phyloP scores from a whole-genome alignment of 2,329 filamentous ascomycete species.

The Trichoderma koningiopsis region DNA sequence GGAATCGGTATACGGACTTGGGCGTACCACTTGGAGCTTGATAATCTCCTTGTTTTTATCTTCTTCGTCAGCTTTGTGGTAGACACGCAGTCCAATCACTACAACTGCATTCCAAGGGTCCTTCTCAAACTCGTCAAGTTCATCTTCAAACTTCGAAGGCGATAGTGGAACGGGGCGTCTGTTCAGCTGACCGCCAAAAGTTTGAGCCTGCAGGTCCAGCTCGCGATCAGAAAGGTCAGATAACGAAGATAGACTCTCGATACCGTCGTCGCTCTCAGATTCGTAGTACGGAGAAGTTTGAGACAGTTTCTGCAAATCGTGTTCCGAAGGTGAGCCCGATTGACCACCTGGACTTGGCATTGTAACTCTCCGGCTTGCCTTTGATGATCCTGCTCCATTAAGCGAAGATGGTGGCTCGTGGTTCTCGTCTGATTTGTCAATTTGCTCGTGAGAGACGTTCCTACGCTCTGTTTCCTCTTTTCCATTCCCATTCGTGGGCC shows the following conservation, averaged over 20 bases:
- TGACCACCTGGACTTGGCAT: neutral
- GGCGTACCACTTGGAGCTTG: conserved; percentile 44
- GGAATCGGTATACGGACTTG: conserved; percentile 38
- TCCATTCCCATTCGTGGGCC: conserved; percentile 10
- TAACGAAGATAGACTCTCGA: conserved; percentile 39
- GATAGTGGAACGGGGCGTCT: neutral
- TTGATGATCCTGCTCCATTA: conserved; percentile 19
- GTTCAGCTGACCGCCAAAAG: conserved; percentile 23
- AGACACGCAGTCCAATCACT: conserved; percentile 63
- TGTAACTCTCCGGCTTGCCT: conserved; percentile 28
- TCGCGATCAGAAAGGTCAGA: conserved; percentile 46
- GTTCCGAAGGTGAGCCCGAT: neutral
- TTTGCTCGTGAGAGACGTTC: conserved; percentile 28
- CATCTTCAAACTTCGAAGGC: conserved; percentile 37
- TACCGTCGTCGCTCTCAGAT: conserved; percentile 34
- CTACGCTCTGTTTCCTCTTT: neutral
- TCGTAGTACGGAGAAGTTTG: conserved; percentile 25
- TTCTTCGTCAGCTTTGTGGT: conserved; percentile 49
- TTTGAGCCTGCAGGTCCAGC: conserved; percentile 39
- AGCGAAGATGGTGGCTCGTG: conserved; percentile 20
- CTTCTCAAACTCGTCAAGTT: conserved; percentile 56
- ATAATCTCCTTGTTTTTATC: conserved; percentile 41
- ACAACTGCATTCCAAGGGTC: conserved; percentile 67
- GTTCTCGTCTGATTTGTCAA: conserved; percentile 20
- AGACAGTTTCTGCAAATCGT: neutral